Evolutionary conservation across 345 rosid genomes (phyloP), one percentile per base, ranked within the genome.

Genomic region (Arabis alpina): DNA sequence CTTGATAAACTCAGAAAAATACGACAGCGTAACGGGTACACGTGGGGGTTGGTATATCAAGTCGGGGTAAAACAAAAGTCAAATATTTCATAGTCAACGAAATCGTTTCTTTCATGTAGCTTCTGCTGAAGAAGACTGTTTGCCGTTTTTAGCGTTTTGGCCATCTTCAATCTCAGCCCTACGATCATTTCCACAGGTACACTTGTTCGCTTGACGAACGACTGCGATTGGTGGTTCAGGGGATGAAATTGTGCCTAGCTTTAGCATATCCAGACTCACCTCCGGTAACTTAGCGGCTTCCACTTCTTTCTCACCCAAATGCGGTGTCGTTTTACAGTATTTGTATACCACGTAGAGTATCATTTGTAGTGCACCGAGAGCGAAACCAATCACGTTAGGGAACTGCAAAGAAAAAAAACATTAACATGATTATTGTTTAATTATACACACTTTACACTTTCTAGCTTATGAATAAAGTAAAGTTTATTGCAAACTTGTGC

Each of bases 291-390:
- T 76, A 1, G 75, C 75, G 3, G 82, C 81, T 64, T 54, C 80
- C 0, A 60, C 57, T 66, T 77, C 76, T 66, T 71, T 72, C 60
- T 77, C 76, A 44, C 73, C 76, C 14, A 77, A 7, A 58, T 77
- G 55, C 41, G 72, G 56, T 27, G 77, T 64, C 52, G 78, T 52
- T 58, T 79, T 79, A 41, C 77, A 66, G 44, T 79, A 80, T 73
- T 64, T 83, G 45, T 86, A 86, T 0, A 83, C 54, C 16, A 76
- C 55, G 63, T 76, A 86, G 14, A 86, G 64, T 7, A 78, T 54
- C 90, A 86, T 86, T 67, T 86, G 90, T 13, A 79, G 73, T 32
- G 83, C 34, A 28, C 90, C 90, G 10, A 86, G 83, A 4, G 25
- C 19, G 39, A 83, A 70, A 8, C 90, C 90, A 30, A 86, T 14